Evolutionary conservation across 257 asterid species (phyloP).

Genomic region (Rhazya stricta): DNA sequence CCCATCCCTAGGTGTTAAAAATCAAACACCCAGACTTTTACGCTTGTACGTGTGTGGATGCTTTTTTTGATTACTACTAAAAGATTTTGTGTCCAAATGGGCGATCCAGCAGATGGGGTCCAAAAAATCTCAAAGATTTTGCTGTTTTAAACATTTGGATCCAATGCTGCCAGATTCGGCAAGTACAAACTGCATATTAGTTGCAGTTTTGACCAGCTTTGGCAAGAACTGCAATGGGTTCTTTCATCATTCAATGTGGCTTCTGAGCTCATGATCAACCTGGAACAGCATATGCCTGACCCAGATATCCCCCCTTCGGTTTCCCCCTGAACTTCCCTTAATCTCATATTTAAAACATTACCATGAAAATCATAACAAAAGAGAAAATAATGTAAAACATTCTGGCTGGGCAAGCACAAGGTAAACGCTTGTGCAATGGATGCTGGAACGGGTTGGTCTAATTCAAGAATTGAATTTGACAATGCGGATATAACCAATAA

Average conservation of each 20-base stretch:
- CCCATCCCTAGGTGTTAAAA: neutral
- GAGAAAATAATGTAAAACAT: no score
- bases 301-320: neutral
- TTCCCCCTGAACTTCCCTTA: neutral
- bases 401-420: neutral
- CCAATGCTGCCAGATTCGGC: neutral
- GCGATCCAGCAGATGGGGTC: neutral
- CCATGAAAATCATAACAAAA: neutral
- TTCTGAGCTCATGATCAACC: neutral
- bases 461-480: neutral
- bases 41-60: neutral
- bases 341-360: neutral
- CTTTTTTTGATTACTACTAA: neutral
- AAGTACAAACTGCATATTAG: neutral
- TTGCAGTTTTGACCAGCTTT: neutral
- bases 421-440: neutral
- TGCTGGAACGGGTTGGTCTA: neutral
- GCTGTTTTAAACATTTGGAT: neutral
- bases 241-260: neutral
- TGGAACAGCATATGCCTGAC: neutral
- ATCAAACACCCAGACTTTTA: neutral
- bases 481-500: neutral
- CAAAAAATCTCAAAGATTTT: conserved; percentile 1
- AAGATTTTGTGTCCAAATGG: neutral
- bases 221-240: neutral